Evolutionary conservation across 805 yeast genomes (phyloP).

Genomic region (Dipodascus albidus): DNA sequence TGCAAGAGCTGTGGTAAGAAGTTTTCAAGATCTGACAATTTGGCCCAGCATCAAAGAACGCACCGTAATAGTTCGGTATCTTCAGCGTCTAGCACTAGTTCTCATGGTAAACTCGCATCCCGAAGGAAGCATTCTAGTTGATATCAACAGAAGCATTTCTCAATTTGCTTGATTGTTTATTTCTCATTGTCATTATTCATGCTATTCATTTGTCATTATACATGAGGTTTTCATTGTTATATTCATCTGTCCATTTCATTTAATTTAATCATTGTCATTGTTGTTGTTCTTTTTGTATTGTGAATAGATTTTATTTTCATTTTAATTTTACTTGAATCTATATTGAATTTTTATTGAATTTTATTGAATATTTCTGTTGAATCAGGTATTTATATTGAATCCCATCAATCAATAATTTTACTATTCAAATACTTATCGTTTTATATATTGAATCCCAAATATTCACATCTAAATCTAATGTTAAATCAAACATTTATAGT

Average conservation of each 20-base stretch:
- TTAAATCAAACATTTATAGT: too few species aligned
- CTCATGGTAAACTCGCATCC: neutral
- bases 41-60: conserved; percentile 24
- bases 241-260: neutral
- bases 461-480: too few species aligned
- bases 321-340: neutral
- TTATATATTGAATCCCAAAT: too few species aligned
- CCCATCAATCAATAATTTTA: too few species aligned
- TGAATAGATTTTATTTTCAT: neutral
- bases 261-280: conserved; percentile 1
- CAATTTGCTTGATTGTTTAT: neutral
- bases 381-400: too few species aligned
- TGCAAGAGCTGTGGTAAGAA: conserved; percentile 23
- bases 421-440: too few species aligned
- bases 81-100: neutral
- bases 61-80: conserved; percentile 9
- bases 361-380: too few species aligned
- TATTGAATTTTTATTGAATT: neutral
- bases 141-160: too few species aligned
- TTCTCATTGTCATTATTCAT: conserved; percentile 1
- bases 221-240: neutral
- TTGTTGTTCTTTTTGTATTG: neutral
- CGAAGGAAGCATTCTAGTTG: neutral
- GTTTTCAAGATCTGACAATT: conserved; percentile 26
- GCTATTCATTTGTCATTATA: neutral